Conservation (phyloP, 371 early-diverging fungal species). For the Mucor irregularis region DNA sequence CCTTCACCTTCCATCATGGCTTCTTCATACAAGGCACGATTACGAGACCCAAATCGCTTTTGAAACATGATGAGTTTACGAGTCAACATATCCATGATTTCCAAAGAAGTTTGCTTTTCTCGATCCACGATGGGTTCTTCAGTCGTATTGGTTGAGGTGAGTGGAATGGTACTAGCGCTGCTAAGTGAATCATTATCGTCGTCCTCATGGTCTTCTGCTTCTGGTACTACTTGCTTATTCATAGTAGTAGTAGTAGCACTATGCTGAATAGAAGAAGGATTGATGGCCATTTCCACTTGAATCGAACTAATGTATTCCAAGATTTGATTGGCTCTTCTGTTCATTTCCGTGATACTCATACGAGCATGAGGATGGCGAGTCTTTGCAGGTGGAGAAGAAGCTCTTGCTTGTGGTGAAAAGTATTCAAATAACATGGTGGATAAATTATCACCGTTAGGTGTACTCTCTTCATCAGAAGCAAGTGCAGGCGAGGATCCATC, state of each 20-base stretch:
- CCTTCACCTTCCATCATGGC: constrained; percentile 19
- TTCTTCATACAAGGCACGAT: constrained; percentile 5
- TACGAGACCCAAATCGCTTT: constrained; percentile 39
- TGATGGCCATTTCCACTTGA: constrained; percentile 55
- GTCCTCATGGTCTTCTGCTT: background rate
- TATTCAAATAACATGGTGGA: constrained; percentile 21
- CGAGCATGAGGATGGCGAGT: constrained; percentile 45
- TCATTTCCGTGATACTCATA: constrained; percentile 60
- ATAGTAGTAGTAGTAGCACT: background rate
- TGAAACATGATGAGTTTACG: constrained; percentile 47
- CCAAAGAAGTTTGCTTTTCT: constrained; percentile 30
- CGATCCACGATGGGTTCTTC: constrained; percentile 20
- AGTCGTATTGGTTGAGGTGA: constrained; percentile 8
- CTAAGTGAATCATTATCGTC: constrained; percentile 24
- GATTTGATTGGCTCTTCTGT: constrained; percentile 57
- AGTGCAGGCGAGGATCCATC: constrained; percentile 13
- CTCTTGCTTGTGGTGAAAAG: constrained; percentile 25
- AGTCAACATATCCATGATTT: constrained; percentile 49
- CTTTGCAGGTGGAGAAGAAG: constrained; percentile 44
- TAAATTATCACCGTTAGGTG: constrained; percentile 5
- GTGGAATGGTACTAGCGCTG: constrained; percentile 32
- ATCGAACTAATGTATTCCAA: constrained; percentile 59
- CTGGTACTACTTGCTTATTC: background rate
- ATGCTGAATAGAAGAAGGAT: background rate
- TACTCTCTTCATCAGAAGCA: constrained; percentile 2